A percentile compares a stretch with the other conserved stretches of the same genome.
Evolutionary conservation across 208 protist species (phyloP).

Genomic region (Leishmania tarentolae): DNA sequence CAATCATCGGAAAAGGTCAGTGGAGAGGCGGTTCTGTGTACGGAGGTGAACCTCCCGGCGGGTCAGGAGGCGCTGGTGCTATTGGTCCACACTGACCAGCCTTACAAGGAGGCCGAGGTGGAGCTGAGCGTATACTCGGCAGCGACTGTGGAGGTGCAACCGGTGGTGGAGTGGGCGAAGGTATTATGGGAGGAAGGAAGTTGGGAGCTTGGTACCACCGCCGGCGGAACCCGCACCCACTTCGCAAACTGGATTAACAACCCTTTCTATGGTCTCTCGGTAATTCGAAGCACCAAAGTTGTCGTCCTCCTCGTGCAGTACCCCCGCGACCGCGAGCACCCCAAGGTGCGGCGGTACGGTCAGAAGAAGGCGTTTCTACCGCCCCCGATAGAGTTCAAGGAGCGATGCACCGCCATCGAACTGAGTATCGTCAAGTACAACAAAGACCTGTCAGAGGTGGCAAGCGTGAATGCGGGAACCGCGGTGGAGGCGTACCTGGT

Average conservation of each 20-base stretch:
- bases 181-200: constrained; percentile 54
- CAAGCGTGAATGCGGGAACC: constrained; percentile 32
- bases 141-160: constrained; percentile 50
- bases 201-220: constrained; percentile 84
- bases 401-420: constrained; percentile 72
- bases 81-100: constrained; percentile 67
- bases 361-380: constrained; percentile 71
- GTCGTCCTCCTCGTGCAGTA: constrained; percentile 85
- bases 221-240: constrained; percentile 66
- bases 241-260: constrained; percentile 91
- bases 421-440: constrained; percentile 80
- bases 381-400: constrained; percentile 61
- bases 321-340: constrained; percentile 74
- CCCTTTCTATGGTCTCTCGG: constrained; percentile 77
- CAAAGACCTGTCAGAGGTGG: constrained; percentile 58
- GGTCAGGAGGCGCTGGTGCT: constrained; percentile 59
- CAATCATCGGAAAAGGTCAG: constrained; percentile 38
- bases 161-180: constrained; percentile 78
- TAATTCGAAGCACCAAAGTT: constrained; percentile 61
- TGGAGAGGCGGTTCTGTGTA: constrained; percentile 42
- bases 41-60: constrained; percentile 42
- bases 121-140: constrained; percentile 66
- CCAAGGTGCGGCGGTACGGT: constrained; percentile 60
- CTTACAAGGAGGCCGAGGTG: constrained; percentile 78
- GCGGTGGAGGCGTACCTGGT: constrained; percentile 61